Evolutionary conservation across 257 asterid genomes (phyloP), one percentile per base, ranked within the genome.

Genomic region (Solanum chiquidenum): DNA sequence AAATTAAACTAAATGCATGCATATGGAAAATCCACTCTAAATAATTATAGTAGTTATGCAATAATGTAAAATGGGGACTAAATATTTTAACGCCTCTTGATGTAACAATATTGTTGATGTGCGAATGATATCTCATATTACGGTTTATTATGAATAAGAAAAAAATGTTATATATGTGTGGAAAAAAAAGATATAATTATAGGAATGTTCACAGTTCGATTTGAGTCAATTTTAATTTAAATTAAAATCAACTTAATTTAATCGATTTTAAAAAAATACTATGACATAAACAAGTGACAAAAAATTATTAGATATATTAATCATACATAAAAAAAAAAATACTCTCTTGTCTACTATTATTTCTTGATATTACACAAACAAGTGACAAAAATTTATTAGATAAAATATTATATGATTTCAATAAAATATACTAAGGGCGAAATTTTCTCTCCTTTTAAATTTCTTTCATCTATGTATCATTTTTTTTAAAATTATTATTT

Each of bases 21-120:
- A 92, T 87, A 85, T 88, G 91, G 89, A 90, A 89, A 75, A 89
- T 74, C 42, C 49, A 88, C 40, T 84, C 89, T 87, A 83, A 88
- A 72, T 37, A 13, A 37, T 33, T 71, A 71, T 33, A 16, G 38
- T 33, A 12, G 75, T 25, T 68, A 29, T 18, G 2, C 37, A 74
- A 80, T 80, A 80, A 44, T 46, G 42, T 29, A 27, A 80, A 80
- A 80, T n/a, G 58, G 27, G 40, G 29, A 44, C 27, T 18, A 44
- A 80, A 8, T 79, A 2, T 14, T 46, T 16, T 60, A 44, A 27
- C 13, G 1, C 68, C 40, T n/a, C 58, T 76, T 23, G 83, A 37
- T 37, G 3, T 3, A 75, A 37, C 10, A 37, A 35, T 37, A 37
- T 0, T 9, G 13, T 20, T 21, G 27, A 40, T 20, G 80, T 73